Evolutionary conservation across 257 asterid species (phyloP).

Genomic region (Jasminum sambac): DNA sequence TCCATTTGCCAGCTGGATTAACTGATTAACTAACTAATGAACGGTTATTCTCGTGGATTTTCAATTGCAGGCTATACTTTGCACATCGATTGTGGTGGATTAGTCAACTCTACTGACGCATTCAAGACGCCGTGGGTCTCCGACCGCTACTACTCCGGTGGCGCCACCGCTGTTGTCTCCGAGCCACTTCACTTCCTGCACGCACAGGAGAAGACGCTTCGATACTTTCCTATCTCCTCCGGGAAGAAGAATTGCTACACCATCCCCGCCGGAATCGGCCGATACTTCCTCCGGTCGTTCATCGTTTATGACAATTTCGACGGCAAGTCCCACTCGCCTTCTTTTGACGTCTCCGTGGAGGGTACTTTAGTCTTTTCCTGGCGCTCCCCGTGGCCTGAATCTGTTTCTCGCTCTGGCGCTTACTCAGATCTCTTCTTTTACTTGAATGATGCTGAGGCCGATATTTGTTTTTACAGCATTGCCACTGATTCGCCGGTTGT

Average conservation of each 20-base stretch:
- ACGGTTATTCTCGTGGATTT: not conserved
- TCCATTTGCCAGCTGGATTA: not conserved
- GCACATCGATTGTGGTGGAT: constrained; percentile 85
- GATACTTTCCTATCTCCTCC: constrained; percentile 75
- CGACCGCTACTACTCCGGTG: constrained; percentile 82
- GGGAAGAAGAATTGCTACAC: constrained; percentile 91
- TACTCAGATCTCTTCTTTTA: constrained; percentile 82
- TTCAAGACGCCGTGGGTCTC: constrained; percentile 75
- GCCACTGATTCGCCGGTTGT: constrained; percentile 94
- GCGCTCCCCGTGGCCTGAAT: constrained; percentile 85
- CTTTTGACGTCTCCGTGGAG: constrained; percentile 86
- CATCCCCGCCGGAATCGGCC: constrained; percentile 40
- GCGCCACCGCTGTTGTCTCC: constrained; percentile 67
- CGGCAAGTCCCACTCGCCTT: constrained; percentile 79
- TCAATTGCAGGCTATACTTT: constrained; percentile 51
- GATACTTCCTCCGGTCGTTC: constrained; percentile 72
- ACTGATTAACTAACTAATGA: constrained; percentile 22
- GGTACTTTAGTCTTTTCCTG: constrained; percentile 87
- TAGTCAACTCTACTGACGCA: constrained; percentile 62
- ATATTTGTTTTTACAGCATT: constrained; percentile 87
- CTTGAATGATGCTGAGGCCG: constrained; percentile 42
- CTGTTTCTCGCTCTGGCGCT: constrained; percentile 68
- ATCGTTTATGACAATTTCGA: constrained; percentile 87
- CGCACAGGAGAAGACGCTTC: constrained; percentile 83
- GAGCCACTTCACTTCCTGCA: constrained; percentile 81